Base-by-base conservation (phyloP, 2,329 filamentous ascomycete species). In the Lecanosticta acicola region DNA sequence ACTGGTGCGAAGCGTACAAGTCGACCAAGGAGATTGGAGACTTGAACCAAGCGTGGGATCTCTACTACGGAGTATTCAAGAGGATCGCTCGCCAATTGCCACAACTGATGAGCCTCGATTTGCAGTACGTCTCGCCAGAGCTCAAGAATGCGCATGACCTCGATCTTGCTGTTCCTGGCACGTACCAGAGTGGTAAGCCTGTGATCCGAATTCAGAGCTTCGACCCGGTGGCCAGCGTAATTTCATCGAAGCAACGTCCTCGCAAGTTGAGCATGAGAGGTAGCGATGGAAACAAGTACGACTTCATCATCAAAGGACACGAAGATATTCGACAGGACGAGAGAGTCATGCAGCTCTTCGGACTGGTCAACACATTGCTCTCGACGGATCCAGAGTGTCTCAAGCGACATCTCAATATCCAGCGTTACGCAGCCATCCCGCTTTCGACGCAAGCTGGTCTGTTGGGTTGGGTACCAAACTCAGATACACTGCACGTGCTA, bases 281-380 rank as follows among this genome's bases (percentile, higher is more conserved):
- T 51, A 95, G 87, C 61, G 91, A 98, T 64, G 93, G 93, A 47
- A 80, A 79, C 51, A 79, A 81, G 2, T 96, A 96, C 66, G 84
- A 87, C 40, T 97, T 95, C 71, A 70, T 87, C 48, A 80, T 98
- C 59, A 99, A 99, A 74, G 93, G 93, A n/a, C 94, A 98, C 61
- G 93, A 99, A 70, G 93, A 99, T 73, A 96, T 98, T 55, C 85
- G 93, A 49, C 93, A 99, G 68, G 93, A 99, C 63, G 93, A 99
- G 70, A 84, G 94, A 69, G 93, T 98, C 57, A 99, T 98, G 94
- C 93, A 99, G 69, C 79, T 99, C 29, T 98, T 99, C 63, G 93
- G 93, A 33, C 79, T 99, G 11, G 93, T 91, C 71, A 99, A 99
- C 67, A 98, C 94, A 0, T 79, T 98, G 1, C 79, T 99, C 34